phyloP scores from a whole-genome alignment of 2,329 filamentous ascomycete genomes.

The Diaporthe capsici region DNA sequence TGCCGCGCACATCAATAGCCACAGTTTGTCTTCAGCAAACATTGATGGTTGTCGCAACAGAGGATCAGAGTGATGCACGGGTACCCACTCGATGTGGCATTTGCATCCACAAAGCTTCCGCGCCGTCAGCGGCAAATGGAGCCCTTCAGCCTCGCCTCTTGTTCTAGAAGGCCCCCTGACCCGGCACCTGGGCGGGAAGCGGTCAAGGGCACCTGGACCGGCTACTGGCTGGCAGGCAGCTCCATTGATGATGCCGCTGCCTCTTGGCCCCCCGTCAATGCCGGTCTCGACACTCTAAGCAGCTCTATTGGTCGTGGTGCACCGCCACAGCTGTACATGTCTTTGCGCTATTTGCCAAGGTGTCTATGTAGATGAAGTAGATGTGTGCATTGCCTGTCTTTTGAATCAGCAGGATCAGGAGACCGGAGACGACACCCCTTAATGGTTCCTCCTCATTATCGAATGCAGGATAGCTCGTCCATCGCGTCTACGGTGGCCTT shows the following conservation, averaged over 20 bases:
- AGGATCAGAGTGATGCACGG: constrained; percentile 27
- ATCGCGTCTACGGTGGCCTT: not conserved
- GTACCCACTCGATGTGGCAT: constrained; percentile 35
- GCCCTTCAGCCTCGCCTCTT: constrained; percentile 31
- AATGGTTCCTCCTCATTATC: not conserved
- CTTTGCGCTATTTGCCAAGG: not conserved
- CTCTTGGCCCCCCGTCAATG: constrained; percentile 6
- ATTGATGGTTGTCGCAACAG: not conserved
- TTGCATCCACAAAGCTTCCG: constrained; percentile 36
- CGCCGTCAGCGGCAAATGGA: constrained; percentile 28
- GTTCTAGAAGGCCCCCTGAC: constrained; percentile 38
- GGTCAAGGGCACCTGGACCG: constrained; percentile 36
- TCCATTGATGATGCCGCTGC: constrained; percentile 22
- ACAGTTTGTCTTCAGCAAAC: not conserved
- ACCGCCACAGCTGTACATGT: constrained; percentile 22
- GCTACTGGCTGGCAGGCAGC: constrained; percentile 9
- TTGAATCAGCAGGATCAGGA: not conserved
- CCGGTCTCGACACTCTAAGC: constrained; percentile 4
- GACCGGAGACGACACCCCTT: not conserved
- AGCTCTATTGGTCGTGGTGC: constrained; percentile 18
- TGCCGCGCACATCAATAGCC: not conserved
- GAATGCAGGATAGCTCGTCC: not conserved
- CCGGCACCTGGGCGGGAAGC: constrained; percentile 34
- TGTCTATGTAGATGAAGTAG: not conserved
- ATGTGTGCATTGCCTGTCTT: not conserved